These are phyloP conservation scores for Mycena belliarum DNA, from an alignment of 768 basidiomycete genomes.

Conservation along the genomic window DNA sequence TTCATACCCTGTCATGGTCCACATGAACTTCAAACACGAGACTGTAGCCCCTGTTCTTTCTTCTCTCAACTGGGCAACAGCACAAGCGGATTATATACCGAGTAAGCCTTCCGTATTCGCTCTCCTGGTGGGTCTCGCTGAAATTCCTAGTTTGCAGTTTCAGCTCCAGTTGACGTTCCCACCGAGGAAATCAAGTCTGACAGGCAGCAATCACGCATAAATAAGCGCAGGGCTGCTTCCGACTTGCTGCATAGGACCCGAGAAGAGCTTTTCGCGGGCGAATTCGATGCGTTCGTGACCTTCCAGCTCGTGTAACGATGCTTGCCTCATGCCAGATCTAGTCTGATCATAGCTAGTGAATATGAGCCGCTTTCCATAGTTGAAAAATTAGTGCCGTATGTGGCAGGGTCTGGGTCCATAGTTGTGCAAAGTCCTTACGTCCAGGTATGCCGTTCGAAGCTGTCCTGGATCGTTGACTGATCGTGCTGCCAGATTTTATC, in stretches of 20 bases:
- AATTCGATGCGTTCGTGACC: constrained; percentile 77
- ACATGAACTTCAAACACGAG: constrained; percentile 83
- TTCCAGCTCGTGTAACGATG: not conserved
- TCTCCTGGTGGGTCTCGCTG: constrained; percentile 4
- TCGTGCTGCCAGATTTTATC: constrained; percentile 58
- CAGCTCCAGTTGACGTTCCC: constrained; percentile 60
- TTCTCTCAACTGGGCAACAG: constrained; percentile 89
- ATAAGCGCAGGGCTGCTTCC: constrained; percentile 75
- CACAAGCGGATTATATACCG: constrained; percentile 73
- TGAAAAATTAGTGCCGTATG: constrained; percentile 68
- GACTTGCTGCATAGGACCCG: constrained; percentile 63
- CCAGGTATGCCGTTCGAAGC: constrained; percentile 52
- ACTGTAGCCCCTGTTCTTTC: constrained; percentile 53
- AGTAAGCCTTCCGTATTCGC: constrained; percentile 37
- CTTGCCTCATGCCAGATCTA: constrained; percentile 28
- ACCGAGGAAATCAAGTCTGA: constrained; percentile 66
- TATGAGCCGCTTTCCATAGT: constrained; percentile 86
- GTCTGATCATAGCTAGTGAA: constrained; percentile 78
- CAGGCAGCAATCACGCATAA: constrained; percentile 66
- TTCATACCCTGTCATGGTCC: constrained; percentile 76
- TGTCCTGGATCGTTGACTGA: not conserved
- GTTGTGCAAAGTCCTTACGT: constrained; percentile 84
- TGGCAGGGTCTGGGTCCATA: constrained; percentile 84
- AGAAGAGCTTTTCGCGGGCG: constrained; percentile 82
- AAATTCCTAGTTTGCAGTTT: constrained; percentile 40